These are phyloP conservation scores for Suhomyces faveliae DNA, from an alignment of 805 yeast species.

Conservation along the genomic window DNA sequence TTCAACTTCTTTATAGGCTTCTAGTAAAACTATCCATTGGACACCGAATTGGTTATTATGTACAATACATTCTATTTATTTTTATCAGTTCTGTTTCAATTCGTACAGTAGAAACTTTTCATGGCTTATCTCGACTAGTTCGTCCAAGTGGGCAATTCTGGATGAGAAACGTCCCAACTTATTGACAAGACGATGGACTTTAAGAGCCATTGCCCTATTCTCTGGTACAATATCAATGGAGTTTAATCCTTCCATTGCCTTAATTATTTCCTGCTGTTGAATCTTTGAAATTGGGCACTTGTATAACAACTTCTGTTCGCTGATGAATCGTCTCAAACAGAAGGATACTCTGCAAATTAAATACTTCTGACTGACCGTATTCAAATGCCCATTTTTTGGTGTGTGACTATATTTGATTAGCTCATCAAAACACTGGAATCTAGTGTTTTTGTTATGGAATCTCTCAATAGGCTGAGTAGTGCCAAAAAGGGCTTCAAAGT, in stretches of 20 bases:
- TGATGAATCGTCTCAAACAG: conserved; percentile 59
- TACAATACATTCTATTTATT: neutral
- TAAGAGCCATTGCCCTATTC: neutral
- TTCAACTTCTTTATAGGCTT: no score
- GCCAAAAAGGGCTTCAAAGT: conserved; percentile 56
- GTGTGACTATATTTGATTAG: conserved; percentile 44
- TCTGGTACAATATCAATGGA: neutral
- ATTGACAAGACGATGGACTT: conserved; percentile 1
- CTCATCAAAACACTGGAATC: conserved; percentile 54
- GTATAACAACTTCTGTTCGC: conserved; percentile 59
- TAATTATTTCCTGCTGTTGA: conserved; percentile 60
- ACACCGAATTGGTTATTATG: neutral
- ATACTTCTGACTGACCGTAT: conserved; percentile 27
- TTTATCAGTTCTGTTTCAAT: neutral
- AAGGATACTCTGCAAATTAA: conserved; percentile 59
- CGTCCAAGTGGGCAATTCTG: neutral
- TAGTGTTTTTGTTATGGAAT: conserved; percentile 46
- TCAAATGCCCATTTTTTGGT: conserved; percentile 17
- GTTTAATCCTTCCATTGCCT: conserved; percentile 41
- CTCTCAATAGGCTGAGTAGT: conserved; percentile 52
- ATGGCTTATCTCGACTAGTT: neutral
- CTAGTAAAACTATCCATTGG: neutral
- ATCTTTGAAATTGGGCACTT: conserved; percentile 64
- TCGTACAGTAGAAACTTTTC: neutral
- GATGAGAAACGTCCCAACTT: conserved; percentile 1